These are phyloP conservation scores for Ascochyta viciae-villosae DNA, from an alignment of 2,329 filamentous ascomycete genomes.

Conservation along the genomic window DNA sequence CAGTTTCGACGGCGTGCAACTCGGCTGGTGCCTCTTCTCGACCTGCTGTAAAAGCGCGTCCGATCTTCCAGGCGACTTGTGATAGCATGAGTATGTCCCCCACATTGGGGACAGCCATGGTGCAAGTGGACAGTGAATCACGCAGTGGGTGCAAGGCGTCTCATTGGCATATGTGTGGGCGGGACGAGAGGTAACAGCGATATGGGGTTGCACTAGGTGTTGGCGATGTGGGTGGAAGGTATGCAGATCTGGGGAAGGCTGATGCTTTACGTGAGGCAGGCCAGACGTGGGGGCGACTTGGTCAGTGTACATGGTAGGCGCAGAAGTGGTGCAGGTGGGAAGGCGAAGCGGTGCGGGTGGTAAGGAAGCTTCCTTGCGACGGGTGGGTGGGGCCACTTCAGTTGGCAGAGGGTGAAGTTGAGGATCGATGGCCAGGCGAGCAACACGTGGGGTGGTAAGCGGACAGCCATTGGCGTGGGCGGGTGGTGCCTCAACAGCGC, in stretches of 20 bases:
- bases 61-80: conserved; percentile 56
- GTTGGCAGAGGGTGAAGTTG: conserved; percentile 21
- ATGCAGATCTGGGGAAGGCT: conserved; percentile 25
- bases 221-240: not conserved
- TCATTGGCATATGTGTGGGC: not conserved
- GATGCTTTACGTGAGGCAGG: conserved; percentile 28
- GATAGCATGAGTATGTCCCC: conserved; percentile 57
- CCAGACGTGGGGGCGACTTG: conserved; percentile 31
- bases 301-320: conserved; percentile 16
- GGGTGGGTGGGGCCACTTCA: conserved; percentile 21
- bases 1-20: conserved; percentile 53
- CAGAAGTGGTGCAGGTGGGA: conserved; percentile 17
- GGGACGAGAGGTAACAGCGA: not conserved
- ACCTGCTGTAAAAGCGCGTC: conserved; percentile 53
- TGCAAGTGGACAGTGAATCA: not conserved
- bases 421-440: conserved; percentile 20
- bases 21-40: conserved; percentile 50
- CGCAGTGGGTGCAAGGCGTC: not conserved
- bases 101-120: conserved; percentile 45
- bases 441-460: conserved; percentile 33
- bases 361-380: conserved; percentile 21
- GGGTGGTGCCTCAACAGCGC: conserved; percentile 13
- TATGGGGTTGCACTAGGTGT: not conserved
- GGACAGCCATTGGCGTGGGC: conserved; percentile 31
- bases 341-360: conserved; percentile 34